phyloP scores from a whole-genome alignment of 352 stramenopile genomes.

The Phytophthora europaea region DNA sequence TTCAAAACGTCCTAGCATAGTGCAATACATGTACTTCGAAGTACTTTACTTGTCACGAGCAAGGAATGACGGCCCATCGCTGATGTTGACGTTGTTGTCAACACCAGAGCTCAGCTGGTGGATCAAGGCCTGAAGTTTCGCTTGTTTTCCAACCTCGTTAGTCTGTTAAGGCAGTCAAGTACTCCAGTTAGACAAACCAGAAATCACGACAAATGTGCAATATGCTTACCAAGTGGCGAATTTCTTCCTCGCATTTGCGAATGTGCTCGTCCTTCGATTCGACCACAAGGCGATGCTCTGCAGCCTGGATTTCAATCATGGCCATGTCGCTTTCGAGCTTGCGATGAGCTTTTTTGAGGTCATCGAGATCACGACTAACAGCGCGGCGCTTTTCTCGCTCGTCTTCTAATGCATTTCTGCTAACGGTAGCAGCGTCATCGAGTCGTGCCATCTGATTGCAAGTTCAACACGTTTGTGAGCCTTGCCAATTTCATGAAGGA shows the following conservation, averaged over 20 bases:
- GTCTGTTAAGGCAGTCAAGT: slow-evolving; percentile 42
- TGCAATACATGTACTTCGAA: neutral
- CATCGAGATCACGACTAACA: slow-evolving; percentile 64
- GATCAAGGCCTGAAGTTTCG: slow-evolving; percentile 85
- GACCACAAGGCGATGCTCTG: slow-evolving; percentile 64
- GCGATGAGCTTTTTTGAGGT: slow-evolving; percentile 69
- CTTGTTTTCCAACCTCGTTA: slow-evolving; percentile 83
- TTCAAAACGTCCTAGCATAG: slow-evolving; percentile 11
- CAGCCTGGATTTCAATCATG: slow-evolving; percentile 67
- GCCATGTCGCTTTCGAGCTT: slow-evolving; percentile 77
- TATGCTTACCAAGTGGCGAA: slow-evolving; percentile 68
- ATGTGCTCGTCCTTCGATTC: slow-evolving; percentile 76
- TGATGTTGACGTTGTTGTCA: slow-evolving; percentile 51
- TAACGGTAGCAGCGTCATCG: slow-evolving; percentile 55
- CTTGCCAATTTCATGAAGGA: neutral
- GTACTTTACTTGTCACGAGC: slow-evolving; percentile 60
- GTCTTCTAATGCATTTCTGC: slow-evolving; percentile 65
- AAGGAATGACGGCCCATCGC: slow-evolving; percentile 61
- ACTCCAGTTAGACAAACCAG: neutral
- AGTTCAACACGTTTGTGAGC: slow-evolving; percentile 17
- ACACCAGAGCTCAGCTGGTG: slow-evolving; percentile 83
- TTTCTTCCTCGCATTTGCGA: slow-evolving; percentile 75
- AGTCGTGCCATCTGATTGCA: slow-evolving; percentile 56
- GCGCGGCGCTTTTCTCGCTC: slow-evolving; percentile 66
- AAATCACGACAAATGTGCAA: neutral